Evolutionary conservation across 78 protist species (phyloP), one percentile per base, ranked within the genome.

Genomic region (Guillardia theta): DNA sequence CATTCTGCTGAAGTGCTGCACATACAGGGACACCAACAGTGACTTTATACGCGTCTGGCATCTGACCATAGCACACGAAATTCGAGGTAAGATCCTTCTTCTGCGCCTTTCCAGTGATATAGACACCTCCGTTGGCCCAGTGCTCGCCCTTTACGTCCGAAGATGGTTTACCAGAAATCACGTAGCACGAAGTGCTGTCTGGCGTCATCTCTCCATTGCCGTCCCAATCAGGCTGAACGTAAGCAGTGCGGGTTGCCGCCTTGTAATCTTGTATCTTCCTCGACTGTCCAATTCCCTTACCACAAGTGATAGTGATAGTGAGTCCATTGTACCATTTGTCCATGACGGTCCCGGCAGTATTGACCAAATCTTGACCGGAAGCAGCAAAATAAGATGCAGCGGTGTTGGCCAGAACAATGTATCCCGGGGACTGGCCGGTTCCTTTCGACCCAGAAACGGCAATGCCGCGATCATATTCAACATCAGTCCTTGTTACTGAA

Each of bases 281-380:
- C 36, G 83, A 70, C 83, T 70, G 83, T 4, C 83, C 83, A 36
- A 70, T 70, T 1, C 83, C 83, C 83, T 70, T 70, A 10, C 83
- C 83, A 43, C 83, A 70, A 1, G 83, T 70, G 83, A 70, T 70
- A 15, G 83, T 70, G 83, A 70, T 12, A 3, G 83, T 70, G 8
- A 70, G 83, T 24, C 83, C 83, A 43, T 70, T 70, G 83, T 70
- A 70, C 83, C 83, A 70, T 36, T 70, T 43, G 83, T 70, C 22
- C 83, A 70, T 70, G 70, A 24, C 27, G 27, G 70, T 30, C 45
- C 15, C 46, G 15, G 83, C 83, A 43, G 83, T 24, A 24, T 36
- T 43, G 9, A 43, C 41, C 41, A 70, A 2, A 43, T 70, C 83
- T 43, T 70, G 83, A 43, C 83, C 83, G 8, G 83, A 36, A 22